Conservation (phyloP, 2,329 filamentous ascomycete genomes). For the Cercospora sp. region DNA sequence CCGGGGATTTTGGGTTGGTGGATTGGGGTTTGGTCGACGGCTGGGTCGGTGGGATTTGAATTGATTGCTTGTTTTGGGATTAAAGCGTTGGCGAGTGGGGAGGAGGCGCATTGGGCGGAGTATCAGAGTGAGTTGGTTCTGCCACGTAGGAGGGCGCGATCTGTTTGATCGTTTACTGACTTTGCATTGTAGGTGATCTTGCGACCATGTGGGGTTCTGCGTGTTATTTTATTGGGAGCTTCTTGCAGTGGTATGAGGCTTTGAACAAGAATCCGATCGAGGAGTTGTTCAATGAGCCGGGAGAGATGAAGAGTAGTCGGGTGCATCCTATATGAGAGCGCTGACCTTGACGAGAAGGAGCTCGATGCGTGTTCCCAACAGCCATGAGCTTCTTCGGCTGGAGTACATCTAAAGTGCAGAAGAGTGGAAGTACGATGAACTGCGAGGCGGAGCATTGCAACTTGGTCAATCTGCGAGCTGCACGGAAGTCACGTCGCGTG, state of each 20-base stretch:
- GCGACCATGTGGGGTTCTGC: constrained; percentile 33
- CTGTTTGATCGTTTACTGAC: not conserved
- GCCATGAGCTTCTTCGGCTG: too few species aligned
- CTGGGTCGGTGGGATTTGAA: constrained; percentile 35
- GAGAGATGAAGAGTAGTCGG: constrained; percentile 27
- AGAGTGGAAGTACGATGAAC: too few species aligned
- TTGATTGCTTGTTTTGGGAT: constrained; percentile 20
- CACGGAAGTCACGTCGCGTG: too few species aligned
- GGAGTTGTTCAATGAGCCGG: constrained; percentile 29
- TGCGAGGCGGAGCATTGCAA: too few species aligned
- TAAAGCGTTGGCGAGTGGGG: constrained; percentile 10
- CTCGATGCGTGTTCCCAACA: too few species aligned
- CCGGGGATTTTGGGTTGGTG: constrained; percentile 34
- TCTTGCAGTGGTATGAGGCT: constrained; percentile 36
- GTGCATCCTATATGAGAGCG: constrained; percentile 25
- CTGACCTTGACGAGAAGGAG: too few species aligned
- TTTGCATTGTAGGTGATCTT: constrained; percentile 13
- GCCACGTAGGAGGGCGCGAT: too few species aligned
- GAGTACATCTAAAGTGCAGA: too few species aligned
- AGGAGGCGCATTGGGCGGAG: constrained; percentile 19
- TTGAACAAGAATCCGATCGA: constrained; percentile 33
- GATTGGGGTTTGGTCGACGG: constrained; percentile 34
- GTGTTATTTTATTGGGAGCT: constrained; percentile 31
- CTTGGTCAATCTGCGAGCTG: too few species aligned
- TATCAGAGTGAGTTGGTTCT: constrained; percentile 31